These are phyloP conservation scores for Puya raimondii DNA, from an alignment of 176 grass and related monocot genomes.

Conservation along the genomic window DNA sequence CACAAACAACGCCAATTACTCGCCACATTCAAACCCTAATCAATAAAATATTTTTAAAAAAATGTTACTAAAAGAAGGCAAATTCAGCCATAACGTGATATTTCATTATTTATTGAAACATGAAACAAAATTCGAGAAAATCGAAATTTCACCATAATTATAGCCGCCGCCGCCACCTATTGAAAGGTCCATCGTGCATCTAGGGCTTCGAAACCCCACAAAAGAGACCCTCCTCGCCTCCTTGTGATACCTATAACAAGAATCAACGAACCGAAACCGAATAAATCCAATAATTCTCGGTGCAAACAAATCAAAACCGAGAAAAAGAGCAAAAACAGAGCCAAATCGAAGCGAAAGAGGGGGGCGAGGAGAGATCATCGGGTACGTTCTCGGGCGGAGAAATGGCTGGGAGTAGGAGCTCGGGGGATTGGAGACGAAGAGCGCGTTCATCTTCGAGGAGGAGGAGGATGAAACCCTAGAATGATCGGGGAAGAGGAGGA, in stretches of 20 bases:
- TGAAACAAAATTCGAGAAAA: neutral
- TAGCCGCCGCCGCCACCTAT: constrained; percentile 49
- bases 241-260: constrained; percentile 17
- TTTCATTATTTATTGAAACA: neutral
- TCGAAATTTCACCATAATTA: constrained; percentile 39
- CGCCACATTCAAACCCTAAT: too few relatives aligned
- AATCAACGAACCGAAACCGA: neutral
- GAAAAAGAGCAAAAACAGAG: constrained; percentile 1
- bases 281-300: neutral
- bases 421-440: constrained; percentile 34
- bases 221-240: constrained; percentile 24
- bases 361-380: neutral
- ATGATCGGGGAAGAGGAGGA: neutral
- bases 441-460: constrained; percentile 44
- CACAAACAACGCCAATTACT: too few relatives aligned
- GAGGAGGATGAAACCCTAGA: neutral
- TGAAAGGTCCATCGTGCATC: constrained; percentile 68
- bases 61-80: too few relatives aligned
- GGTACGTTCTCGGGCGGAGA: constrained; percentile 4
- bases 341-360: neutral
- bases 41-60: too few relatives aligned
- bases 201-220: constrained; percentile 21
- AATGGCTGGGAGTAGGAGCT: constrained; percentile 34
- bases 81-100: neutral
- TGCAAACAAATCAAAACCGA: constrained; percentile 3